These are phyloP conservation scores for Scedosporium minutisporum DNA, from an alignment of 2,329 filamentous ascomycete genomes.

Conservation along the genomic window DNA sequence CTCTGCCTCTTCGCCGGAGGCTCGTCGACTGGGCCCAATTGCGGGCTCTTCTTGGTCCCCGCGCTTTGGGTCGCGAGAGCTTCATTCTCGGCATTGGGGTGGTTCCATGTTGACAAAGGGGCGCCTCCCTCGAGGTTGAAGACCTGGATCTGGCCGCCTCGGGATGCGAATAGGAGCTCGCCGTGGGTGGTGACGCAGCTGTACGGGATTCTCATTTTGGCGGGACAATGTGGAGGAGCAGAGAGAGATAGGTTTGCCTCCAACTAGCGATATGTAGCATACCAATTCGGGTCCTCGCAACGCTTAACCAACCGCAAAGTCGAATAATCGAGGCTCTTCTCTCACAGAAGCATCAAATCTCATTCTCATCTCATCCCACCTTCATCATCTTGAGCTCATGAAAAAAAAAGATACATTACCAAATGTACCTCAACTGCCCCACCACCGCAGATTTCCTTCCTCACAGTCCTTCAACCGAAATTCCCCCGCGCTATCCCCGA, in stretches of 20 bases:
- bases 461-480: slow-evolving; percentile 4
- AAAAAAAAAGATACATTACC: slow-evolving; percentile 24
- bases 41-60: slow-evolving; percentile 17
- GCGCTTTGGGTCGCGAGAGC: slow-evolving; percentile 7
- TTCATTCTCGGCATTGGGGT: slow-evolving; percentile 29
- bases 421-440: slow-evolving; percentile 17
- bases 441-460: not conserved
- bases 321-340: not conserved
- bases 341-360: too few relatives aligned
- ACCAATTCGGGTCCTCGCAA: too few relatives aligned
- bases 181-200: slow-evolving; percentile 50
- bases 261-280: too few relatives aligned
- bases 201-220: slow-evolving; percentile 48
- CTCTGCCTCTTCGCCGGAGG: slow-evolving; percentile 34
- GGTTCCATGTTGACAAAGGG: slow-evolving; percentile 53
- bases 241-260: not conserved
- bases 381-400: too few relatives aligned
- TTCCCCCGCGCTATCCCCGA: slow-evolving; percentile 9
- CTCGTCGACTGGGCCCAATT: slow-evolving; percentile 13
- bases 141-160: slow-evolving; percentile 61
- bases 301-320: too few relatives aligned
- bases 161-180: slow-evolving; percentile 60
- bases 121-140: slow-evolving; percentile 50
- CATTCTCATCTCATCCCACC: too few relatives aligned
- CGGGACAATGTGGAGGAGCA: slow-evolving; percentile 4